Conservation (phyloP, 2,329 filamentous ascomycete species). For the Diaporthe sp. region DNA sequence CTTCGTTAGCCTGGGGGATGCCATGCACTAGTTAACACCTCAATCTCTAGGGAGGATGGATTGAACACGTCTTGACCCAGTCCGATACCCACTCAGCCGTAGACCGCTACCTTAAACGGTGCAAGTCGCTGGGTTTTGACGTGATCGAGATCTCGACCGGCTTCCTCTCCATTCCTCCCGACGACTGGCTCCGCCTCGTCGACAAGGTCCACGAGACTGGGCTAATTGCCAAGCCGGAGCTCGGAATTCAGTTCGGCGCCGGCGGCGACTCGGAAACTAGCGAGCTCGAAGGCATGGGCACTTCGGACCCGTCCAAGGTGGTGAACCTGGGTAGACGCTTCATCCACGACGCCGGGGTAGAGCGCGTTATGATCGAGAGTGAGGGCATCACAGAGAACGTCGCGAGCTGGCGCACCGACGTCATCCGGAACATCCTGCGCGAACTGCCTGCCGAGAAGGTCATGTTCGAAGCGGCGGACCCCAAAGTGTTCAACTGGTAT, state of each 20-base stretch:
- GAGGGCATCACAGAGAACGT: constrained; percentile 70
- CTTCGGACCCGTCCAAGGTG: constrained; percentile 59
- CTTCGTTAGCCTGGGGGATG: too few species aligned
- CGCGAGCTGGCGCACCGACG: constrained; percentile 62
- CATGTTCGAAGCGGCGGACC: constrained; percentile 69
- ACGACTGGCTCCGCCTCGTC: constrained; percentile 63
- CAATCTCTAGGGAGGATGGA: constrained; percentile 66
- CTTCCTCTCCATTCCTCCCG: constrained; percentile 64
- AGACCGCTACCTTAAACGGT: constrained; percentile 61
- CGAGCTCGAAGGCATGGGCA: constrained; percentile 59
- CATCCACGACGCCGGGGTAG: constrained; percentile 61
- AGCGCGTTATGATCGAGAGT: constrained; percentile 67
- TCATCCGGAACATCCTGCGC: constrained; percentile 62
- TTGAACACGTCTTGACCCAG: constrained; percentile 63
- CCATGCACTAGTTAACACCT: too few species aligned
- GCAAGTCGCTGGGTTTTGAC: constrained; percentile 64
- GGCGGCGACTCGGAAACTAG: constrained; percentile 61
- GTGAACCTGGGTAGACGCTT: constrained; percentile 61
- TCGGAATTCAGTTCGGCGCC: constrained; percentile 67
- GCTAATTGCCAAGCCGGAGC: constrained; percentile 64
- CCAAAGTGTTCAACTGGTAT: constrained; percentile 63
- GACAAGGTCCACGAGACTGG: constrained; percentile 56
- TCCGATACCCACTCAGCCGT: constrained; percentile 51
- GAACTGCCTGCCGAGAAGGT: constrained; percentile 62
- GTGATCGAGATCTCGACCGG: constrained; percentile 64